Base-by-base conservation (phyloP, 2,329 filamentous ascomycete genomes). In the Penicillium palitans region DNA sequence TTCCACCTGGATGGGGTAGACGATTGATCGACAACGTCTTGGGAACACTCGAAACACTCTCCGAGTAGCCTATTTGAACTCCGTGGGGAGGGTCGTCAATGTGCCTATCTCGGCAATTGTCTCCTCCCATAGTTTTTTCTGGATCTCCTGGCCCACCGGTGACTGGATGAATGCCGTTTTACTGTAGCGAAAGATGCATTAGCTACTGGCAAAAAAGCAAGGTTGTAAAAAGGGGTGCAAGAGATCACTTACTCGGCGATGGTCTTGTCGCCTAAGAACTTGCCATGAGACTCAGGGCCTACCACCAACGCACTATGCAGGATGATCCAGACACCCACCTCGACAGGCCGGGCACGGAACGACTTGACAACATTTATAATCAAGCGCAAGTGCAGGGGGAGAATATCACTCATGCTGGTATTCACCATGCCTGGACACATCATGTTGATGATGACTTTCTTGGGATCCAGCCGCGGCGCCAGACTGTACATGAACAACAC, bases 401-500 rank as follows among this genome's bases (percentile, higher is more conserved):
- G 19, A 25, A 48, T 21, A 39, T 62, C 56, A 24, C 59, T 64
- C 47, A 70, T 61, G 24, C 42, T 44, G 0, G 66, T 70, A n/a
- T 60, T 54, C 6, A 70, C 56, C 52, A 70, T 56, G 1, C 65
- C 70, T 0, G 70, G 69, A 54, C 67, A 70, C 25, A 69, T 45
- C 56, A 68, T 68, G 48, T 72, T 72, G 40, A 71, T 25, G 37
- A 69, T 50, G 10, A 71, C 53, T 31, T 67, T 61, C 10, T 55
- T 49, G 1, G 47, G 12, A 47, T 67, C 60, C 19, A 72, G 13
- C 0, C 55, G 61, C 24, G 60, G 60, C 10, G 64, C 66, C 12
- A 69, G 52, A 27, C 55, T 62, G 44, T 67, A 67, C 55, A 70
- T 59, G 45, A 69, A 71, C 37, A 68, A 53, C 8, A 56, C 65